phyloP scores from a whole-genome alignment of 2,329 filamentous ascomycete genomes.

The Colletotrichum lini region DNA sequence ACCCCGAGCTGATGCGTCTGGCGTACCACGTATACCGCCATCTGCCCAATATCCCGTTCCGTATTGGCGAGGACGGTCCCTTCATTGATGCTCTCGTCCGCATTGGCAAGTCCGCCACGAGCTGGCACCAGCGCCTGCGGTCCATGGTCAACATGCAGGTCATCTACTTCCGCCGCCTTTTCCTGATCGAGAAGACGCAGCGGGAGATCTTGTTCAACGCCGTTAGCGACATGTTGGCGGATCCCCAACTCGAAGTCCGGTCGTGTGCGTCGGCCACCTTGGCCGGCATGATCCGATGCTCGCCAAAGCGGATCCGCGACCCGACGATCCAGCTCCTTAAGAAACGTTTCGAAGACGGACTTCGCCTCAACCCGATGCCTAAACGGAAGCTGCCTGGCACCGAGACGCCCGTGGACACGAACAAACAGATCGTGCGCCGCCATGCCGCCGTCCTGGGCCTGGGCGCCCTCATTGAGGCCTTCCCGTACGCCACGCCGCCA shows the following conservation, averaged over 20 bases:
- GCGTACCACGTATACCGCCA: constrained; percentile 98
- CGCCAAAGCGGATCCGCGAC: constrained; percentile 83
- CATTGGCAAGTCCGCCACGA: constrained; percentile 86
- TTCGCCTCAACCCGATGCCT: constrained; percentile 89
- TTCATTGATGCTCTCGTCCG: constrained; percentile 90
- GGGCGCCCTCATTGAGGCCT: constrained; percentile 92
- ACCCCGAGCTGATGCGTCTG: constrained; percentile 92
- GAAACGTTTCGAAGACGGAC: constrained; percentile 81
- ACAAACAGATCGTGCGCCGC: constrained; percentile 83
- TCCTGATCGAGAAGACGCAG: constrained; percentile 82
- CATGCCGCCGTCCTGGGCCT: constrained; percentile 94
- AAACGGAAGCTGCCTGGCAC: constrained; percentile 76
- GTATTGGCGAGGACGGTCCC: constrained; percentile 84
- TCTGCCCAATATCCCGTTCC: constrained; percentile 94
- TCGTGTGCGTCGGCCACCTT: constrained; percentile 93
- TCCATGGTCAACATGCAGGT: constrained; percentile 99
- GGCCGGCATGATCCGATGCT: constrained; percentile 98
- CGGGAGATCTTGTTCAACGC: constrained; percentile 88
- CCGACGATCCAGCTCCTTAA: constrained; percentile 83
- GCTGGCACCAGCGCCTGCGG: constrained; percentile 95
- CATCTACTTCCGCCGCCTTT: constrained; percentile 96
- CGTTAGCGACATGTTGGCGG: constrained; percentile 95
- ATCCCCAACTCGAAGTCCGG: constrained; percentile 93
- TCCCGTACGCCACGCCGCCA: constrained; percentile 94
- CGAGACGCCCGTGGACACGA: constrained; percentile 78